Base-by-base conservation (phyloP, 305 asterid species). In the Ajuga reptans region DNA sequence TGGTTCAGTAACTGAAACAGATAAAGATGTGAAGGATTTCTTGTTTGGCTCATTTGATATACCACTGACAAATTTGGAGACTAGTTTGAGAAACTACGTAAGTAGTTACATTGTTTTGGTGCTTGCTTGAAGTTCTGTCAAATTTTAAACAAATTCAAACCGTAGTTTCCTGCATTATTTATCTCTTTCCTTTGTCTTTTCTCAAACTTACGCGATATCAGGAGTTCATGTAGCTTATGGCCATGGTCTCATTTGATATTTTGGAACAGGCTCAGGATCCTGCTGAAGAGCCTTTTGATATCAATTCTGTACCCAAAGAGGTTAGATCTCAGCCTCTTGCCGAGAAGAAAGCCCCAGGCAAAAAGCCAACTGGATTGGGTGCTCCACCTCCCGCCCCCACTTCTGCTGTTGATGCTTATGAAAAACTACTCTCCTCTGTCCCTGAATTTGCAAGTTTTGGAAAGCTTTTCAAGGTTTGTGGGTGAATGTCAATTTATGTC, bases 1-100 rank as follows among this genome's bases (percentile, higher is more conserved):
- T 85, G 95, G 96, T 74, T 78, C 95, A 68, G 90, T 89, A 53
- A 71, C 87, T 77, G 96, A 91, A 84, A 91, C 96, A 67, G 89
- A 81, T 73, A 77, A 86, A 64, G 89, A 80, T 66, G 88, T 87
- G 80, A 89, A 91, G 81, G 88, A 86, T 41, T 91, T 91, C 77
- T 81, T 91, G 60, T 91, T 91, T 84, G 96, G 98, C 51, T 82
- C 94, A 16, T 89, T 91, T 68, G 98, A 82, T 70, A 64, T 87
- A 72, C 96, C 96, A 50, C 78, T 89, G 75, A 71, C 76, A 71
- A 91, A 91, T 80, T 64, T 91, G 78, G 98, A 87, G 89, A 82
- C 86, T 70, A 86, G 91, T 79, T 82, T 91, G 89, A 91, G 84
- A 84, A 85, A 78, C 79, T 91, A 87, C 72, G 98, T 91, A 74